Evolutionary conservation across 805 yeast genomes (phyloP).

Genomic region (Starmerella roubikii): DNA sequence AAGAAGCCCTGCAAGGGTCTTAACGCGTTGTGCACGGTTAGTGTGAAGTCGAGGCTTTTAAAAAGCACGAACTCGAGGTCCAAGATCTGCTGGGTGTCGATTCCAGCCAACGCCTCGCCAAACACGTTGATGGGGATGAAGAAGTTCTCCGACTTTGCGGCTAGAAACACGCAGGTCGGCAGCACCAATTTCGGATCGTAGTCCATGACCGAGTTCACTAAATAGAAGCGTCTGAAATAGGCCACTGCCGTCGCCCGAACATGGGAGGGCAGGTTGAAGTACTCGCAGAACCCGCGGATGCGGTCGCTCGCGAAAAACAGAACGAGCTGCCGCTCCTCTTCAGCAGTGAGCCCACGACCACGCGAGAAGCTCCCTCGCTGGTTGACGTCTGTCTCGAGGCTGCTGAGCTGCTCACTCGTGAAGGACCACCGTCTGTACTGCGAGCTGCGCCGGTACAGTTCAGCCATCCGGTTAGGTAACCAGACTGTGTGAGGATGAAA

Average conservation of each 20-base stretch:
- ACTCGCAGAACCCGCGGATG: slow-evolving; percentile 53
- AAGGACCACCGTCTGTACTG: slow-evolving; percentile 84
- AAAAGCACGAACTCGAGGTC: slow-evolving; percentile 68
- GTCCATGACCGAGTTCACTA: slow-evolving; percentile 72
- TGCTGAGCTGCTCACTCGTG: slow-evolving; percentile 42
- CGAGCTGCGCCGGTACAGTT: slow-evolving; percentile 71
- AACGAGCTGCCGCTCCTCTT: slow-evolving; percentile 60
- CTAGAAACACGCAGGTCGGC: slow-evolving; percentile 70
- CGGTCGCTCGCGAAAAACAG: slow-evolving; percentile 54
- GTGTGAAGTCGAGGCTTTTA: slow-evolving; percentile 61
- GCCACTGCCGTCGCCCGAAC: slow-evolving; percentile 76
- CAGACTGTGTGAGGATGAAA: no score
- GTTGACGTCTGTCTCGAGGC: slow-evolving; percentile 39
- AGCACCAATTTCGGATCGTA: slow-evolving; percentile 73
- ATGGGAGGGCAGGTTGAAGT: slow-evolving; percentile 74
- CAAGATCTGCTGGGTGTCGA: slow-evolving; percentile 40
- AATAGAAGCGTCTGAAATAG: slow-evolving; percentile 67
- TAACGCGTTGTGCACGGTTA: slow-evolving; percentile 78
- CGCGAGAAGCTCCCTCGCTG: slow-evolving; percentile 23
- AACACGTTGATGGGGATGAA: slow-evolving; percentile 77
- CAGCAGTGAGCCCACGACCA: slow-evolving; percentile 34
- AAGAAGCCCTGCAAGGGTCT: slow-evolving; percentile 89
- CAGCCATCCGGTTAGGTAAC: slow-evolving; percentile 42
- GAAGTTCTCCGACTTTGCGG: slow-evolving; percentile 85
- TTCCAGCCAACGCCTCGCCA: slow-evolving; percentile 51